Conservation (phyloP, 129 eudicot genomes). For the Tanacetum coccineum region DNA sequence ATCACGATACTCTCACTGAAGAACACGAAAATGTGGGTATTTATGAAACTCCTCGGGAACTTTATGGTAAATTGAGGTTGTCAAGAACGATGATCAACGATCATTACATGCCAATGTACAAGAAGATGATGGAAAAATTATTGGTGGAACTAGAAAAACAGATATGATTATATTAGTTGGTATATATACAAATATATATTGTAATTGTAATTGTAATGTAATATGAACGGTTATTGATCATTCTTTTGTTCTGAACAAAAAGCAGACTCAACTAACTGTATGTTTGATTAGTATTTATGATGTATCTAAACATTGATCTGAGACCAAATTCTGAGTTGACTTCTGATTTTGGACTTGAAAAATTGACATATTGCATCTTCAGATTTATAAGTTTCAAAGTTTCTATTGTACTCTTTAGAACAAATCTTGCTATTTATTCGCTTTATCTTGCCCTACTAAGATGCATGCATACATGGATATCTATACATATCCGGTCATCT, state of each 20-base stretch:
- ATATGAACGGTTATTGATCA: constrained; percentile 28
- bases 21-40: constrained; percentile 57
- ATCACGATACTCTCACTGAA: constrained; percentile 23
- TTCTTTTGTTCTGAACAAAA: constrained; percentile 28
- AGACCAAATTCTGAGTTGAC: constrained; percentile 4
- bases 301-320: constrained; percentile 17
- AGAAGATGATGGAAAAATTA: constrained; percentile 85
- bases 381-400: neutral
- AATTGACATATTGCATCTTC: constrained; percentile 6
- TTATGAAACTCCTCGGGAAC: constrained; percentile 76
- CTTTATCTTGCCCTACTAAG: too few relatives aligned
- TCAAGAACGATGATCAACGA: constrained; percentile 94
- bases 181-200: constrained; percentile 20
- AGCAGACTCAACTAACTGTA: constrained; percentile 24
- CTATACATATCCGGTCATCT: too few relatives aligned
- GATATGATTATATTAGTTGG: constrained; percentile 34
- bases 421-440: too few relatives aligned
- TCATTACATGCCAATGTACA: constrained; percentile 99
- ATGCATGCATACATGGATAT: too few relatives aligned
- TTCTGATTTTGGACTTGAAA: constrained; percentile 13
- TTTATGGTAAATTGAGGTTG: constrained; percentile 84
- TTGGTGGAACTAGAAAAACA: constrained; percentile 61
- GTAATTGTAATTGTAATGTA: constrained; percentile 29
- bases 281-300: constrained; percentile 9
- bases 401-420: constrained; percentile 1